Conservation (phyloP, 371 early-diverging fungal species). For the Rhizomucor miehei region DNA sequence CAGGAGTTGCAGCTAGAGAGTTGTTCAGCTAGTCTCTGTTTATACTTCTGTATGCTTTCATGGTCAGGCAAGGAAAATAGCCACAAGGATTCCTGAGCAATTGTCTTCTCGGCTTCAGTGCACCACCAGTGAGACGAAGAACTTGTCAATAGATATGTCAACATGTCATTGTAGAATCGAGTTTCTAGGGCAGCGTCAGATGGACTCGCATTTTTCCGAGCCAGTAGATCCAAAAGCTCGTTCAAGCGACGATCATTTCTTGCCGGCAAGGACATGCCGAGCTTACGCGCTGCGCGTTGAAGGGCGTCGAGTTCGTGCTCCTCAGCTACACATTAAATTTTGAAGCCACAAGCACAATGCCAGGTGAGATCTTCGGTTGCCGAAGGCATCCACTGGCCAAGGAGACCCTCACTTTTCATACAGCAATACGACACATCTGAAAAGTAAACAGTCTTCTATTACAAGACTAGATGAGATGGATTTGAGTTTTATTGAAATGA, state of each 20-base stretch:
- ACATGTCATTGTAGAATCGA: constrained; percentile 33
- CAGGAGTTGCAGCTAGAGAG: constrained; percentile 29
- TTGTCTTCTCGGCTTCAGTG: constrained; percentile 15
- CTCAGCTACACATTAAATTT: too few relatives aligned
- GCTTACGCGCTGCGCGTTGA: too few relatives aligned
- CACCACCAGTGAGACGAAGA: constrained; percentile 47
- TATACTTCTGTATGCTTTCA: constrained; percentile 36
- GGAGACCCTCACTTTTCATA: too few relatives aligned
- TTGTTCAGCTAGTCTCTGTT: constrained; percentile 29
- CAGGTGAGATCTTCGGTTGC: too few relatives aligned
- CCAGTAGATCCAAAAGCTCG: constrained; percentile 5
- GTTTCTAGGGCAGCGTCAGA: constrained; percentile 27
- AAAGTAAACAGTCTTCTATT: too few relatives aligned
- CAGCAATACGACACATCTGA: too few relatives aligned
- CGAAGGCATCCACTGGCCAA: too few relatives aligned
- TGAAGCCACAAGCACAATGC: too few relatives aligned
- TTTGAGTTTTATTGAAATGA: too few relatives aligned
- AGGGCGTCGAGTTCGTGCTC: too few relatives aligned
- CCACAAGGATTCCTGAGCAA: constrained; percentile 44
- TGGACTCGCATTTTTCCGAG: constrained; percentile 17
- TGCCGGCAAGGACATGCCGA: too few relatives aligned
- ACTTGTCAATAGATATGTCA: constrained; percentile 29
- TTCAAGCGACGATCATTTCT: background rate
- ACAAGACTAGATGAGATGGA: too few relatives aligned
- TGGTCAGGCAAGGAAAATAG: constrained; percentile 45